Conservation (phyloP, 805 yeast genomes). For the Henningerozyma blattae region DNA sequence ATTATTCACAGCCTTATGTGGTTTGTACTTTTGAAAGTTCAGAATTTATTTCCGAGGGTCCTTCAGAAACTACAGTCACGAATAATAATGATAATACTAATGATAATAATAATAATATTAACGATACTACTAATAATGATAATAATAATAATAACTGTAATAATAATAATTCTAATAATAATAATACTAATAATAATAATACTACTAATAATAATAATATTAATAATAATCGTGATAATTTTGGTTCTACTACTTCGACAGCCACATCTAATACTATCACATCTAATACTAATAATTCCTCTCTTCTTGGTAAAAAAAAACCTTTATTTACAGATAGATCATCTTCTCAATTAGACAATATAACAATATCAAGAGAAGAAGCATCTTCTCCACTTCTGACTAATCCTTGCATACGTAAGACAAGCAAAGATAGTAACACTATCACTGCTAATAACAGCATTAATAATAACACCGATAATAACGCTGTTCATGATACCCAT, state of each 20-base stretch:
- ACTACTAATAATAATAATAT: conserved; percentile 3
- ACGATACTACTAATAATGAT: conserved; percentile 1
- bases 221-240: conserved; percentile 11
- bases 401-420: too few species aligned
- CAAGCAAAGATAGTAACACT: too few species aligned
- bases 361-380: conserved; percentile 1
- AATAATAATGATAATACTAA: conserved; percentile 10
- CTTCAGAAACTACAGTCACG: conserved; percentile 30
- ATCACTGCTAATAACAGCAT: background rate
- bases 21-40: conserved; percentile 88
- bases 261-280: too few species aligned
- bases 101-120: conserved; percentile 21
- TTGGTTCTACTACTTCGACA: too few species aligned
- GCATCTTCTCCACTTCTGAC: background rate
- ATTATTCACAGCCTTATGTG: conserved; percentile 67
- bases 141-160: conserved; percentile 3
- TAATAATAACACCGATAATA: conserved; percentile 1
- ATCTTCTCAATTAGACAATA: conserved; percentile 30
- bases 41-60: conserved; percentile 78
- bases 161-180: conserved; percentile 5
- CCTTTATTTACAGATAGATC: conserved; percentile 35
- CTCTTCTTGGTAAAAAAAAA: conserved; percentile 20
- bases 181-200: conserved; percentile 2
- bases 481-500: conserved; percentile 1
- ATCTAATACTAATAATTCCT: too few species aligned